Evolutionary conservation across 2,329 filamentous ascomycete genomes (phyloP).

Genomic region (Fusarium nodosum): DNA sequence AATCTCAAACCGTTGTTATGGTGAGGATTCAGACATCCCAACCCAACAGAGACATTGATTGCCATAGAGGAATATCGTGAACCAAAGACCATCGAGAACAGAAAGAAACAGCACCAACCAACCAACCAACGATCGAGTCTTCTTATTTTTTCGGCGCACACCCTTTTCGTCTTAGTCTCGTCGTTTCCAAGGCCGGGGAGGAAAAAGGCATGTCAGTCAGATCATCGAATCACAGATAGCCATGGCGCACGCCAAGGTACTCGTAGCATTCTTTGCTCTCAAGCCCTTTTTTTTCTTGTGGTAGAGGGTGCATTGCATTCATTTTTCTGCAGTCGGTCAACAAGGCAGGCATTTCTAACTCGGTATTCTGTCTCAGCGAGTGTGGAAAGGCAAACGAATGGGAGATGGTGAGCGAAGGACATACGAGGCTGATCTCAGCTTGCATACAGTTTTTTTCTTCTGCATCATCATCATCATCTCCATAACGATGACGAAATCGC

Average conservation of each 20-base stretch:
- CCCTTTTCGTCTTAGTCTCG: constrained; percentile 7
- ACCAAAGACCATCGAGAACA: neutral
- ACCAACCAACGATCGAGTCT: neutral
- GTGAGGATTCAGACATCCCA: constrained; percentile 33
- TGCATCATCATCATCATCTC: neutral
- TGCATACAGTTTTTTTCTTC: neutral
- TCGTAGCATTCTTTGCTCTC: constrained; percentile 32
- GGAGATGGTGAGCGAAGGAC: neutral
- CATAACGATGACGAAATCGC: constrained; percentile 7
- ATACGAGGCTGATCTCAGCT: constrained; percentile 9
- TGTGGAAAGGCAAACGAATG: neutral
- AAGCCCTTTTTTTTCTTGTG: constrained; percentile 6
- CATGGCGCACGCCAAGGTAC: constrained; percentile 31
- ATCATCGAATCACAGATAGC: constrained; percentile 41
- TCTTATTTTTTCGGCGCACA: neutral
- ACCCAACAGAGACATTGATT: constrained; percentile 3
- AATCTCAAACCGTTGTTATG: constrained; percentile 33
- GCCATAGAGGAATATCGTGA: no score
- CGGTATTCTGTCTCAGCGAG: neutral
- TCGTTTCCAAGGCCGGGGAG: constrained; percentile 24
- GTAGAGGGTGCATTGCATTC: neutral
- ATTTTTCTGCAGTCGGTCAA: constrained; percentile 1
- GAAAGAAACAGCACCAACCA: neutral
- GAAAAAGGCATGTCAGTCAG: constrained; percentile 26
- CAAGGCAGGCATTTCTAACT: neutral